phyloP scores from a whole-genome alignment of 192 early-diverging fungal species.

The Spinellus fusiger region DNA sequence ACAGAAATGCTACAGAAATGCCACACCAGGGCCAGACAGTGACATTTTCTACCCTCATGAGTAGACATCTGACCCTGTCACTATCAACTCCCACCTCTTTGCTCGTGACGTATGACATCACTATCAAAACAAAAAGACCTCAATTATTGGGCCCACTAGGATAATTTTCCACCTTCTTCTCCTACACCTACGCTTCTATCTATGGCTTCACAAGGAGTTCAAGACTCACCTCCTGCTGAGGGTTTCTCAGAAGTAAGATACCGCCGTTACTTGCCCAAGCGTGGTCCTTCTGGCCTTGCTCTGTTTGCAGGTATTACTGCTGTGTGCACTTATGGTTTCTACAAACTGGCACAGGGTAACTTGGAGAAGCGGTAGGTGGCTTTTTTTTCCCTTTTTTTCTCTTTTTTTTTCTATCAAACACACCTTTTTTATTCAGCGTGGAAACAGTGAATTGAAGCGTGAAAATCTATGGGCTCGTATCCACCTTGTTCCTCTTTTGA shows the following conservation, averaged over 20 bases:
- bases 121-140: too few relatives aligned
- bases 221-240: conserved; percentile 71
- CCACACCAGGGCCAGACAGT: too few relatives aligned
- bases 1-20: too few relatives aligned
- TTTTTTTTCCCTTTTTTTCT: not conserved
- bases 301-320: conserved; percentile 70
- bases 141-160: too few relatives aligned
- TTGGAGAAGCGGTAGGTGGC: conserved; percentile 64
- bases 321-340: conserved; percentile 80
- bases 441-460: conserved; percentile 75
- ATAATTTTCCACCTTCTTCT: too few relatives aligned
- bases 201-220: conserved; percentile 26
- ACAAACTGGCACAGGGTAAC: conserved; percentile 59
- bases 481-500: conserved; percentile 82
- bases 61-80: too few relatives aligned
- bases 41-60: too few relatives aligned
- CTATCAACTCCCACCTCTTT: too few relatives aligned
- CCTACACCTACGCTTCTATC: too few relatives aligned
- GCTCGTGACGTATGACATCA: too few relatives aligned
- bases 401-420: not conserved
- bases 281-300: conserved; percentile 85
- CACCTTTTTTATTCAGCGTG: not conserved
- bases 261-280: conserved; percentile 81
- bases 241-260: conserved; percentile 86
- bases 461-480: conserved; percentile 94